Percentiles rank a stretch among this genome's conserved stretches.
Conservation (phyloP, 2,329 filamentous ascomycete species). For the Fusarium abutilonis region DNA sequence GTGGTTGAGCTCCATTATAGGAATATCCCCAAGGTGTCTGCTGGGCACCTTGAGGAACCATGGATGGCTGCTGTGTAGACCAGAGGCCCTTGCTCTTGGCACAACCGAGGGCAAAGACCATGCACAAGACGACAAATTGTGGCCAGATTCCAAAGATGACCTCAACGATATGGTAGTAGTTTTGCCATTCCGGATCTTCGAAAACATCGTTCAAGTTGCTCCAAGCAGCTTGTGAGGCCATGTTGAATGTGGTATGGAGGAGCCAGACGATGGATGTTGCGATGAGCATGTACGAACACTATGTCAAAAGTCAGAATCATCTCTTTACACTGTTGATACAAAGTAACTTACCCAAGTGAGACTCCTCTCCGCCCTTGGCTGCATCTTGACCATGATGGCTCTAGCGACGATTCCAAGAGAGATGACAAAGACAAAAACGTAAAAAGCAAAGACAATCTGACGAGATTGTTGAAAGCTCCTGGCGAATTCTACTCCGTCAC, state of each 20-base stretch:
- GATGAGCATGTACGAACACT: conserved; percentile 43
- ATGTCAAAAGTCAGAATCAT: neutral
- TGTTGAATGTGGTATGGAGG: conserved; percentile 36
- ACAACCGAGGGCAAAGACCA: conserved; percentile 45
- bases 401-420: conserved; percentile 21
- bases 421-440: conserved; percentile 31
- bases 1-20: conserved; percentile 18
- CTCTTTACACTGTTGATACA: too few species aligned
- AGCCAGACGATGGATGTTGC: conserved; percentile 42
- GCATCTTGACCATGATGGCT: conserved; percentile 39
- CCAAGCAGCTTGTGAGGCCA: conserved; percentile 33
- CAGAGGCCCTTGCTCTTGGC: conserved; percentile 44
- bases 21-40: conserved; percentile 37
- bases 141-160: conserved; percentile 42
- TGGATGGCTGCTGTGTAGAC: conserved; percentile 36
- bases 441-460: conserved; percentile 22
- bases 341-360: conserved; percentile 29
- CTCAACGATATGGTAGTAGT: conserved; percentile 35
- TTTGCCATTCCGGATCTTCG: neutral
- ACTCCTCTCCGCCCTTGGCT: conserved; percentile 19
- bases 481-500: neutral
- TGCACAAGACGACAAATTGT: conserved; percentile 39
- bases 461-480: neutral
- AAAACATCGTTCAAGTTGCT: conserved; percentile 6
- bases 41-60: conserved; percentile 14